A percentile compares a stretch with the other conserved stretches of the same genome.
phyloP scores from a whole-genome alignment of 805 yeast species.

The Huiozyma naganishii region DNA sequence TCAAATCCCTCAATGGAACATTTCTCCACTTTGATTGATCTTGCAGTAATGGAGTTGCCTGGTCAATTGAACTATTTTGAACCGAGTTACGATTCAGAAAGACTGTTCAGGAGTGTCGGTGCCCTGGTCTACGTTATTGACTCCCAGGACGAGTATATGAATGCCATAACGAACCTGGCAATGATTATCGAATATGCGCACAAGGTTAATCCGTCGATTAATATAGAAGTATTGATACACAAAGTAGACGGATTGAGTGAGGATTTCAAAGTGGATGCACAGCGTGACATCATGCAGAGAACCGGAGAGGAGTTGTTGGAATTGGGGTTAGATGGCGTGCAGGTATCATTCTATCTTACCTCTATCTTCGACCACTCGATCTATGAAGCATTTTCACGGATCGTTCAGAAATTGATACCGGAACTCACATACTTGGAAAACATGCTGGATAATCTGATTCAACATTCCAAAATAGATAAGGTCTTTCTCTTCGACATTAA shows the following conservation, averaged over 20 bases:
- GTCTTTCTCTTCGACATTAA: slow-evolving; percentile 86
- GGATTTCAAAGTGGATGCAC: slow-evolving; percentile 89
- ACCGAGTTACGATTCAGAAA: slow-evolving; percentile 69
- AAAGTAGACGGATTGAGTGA: slow-evolving; percentile 93
- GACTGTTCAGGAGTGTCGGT: slow-evolving; percentile 71
- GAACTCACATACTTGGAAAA: slow-evolving; percentile 84
- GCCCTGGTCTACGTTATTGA: slow-evolving; percentile 92
- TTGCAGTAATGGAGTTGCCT: slow-evolving; percentile 88
- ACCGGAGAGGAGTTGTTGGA: slow-evolving; percentile 88
- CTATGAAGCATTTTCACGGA: slow-evolving; percentile 88
- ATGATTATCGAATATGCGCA: slow-evolving; percentile 82
- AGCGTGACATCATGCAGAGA: slow-evolving; percentile 91
- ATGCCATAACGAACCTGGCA: slow-evolving; percentile 80
- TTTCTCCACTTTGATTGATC: slow-evolving; percentile 72
- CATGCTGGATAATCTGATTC: slow-evolving; percentile 77
- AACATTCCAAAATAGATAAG: slow-evolving; percentile 84
- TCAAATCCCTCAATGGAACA: slow-evolving; percentile 80
- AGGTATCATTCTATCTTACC: slow-evolving; percentile 82
- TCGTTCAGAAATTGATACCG: slow-evolving; percentile 81
- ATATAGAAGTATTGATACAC: slow-evolving; percentile 88
- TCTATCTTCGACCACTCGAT: slow-evolving; percentile 93
- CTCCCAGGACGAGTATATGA: slow-evolving; percentile 87
- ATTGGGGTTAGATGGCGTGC: slow-evolving; percentile 82
- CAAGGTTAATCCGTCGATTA: slow-evolving; percentile 71
- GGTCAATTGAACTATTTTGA: slow-evolving; percentile 88